A percentile compares a stretch with the other conserved stretches of the same genome.
Evolutionary conservation across 371 early-diverging fungal genomes (phyloP).

Genomic region (Mucor saturninus): DNA sequence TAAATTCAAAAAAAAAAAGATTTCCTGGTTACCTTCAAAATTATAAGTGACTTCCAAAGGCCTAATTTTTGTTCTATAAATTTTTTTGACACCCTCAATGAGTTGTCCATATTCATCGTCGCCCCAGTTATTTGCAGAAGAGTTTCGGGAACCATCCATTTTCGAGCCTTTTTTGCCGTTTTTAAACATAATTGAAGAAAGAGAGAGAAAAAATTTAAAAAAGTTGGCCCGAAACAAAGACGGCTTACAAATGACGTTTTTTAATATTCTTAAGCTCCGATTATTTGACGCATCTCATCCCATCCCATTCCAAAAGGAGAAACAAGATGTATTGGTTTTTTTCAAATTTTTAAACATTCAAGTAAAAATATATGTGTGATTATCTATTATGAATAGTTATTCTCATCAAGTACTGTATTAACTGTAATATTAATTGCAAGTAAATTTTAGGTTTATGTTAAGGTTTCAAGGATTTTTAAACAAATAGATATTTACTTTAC

Average conservation of each 20-base stretch:
- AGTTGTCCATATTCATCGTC: slow-evolving; percentile 65
- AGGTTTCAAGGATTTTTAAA: too few species aligned
- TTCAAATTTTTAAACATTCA: too few species aligned
- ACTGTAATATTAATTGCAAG: too few species aligned
- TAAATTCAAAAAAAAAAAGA: background rate
- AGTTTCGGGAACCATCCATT: background rate
- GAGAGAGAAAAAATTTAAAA: background rate
- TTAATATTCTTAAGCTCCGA: background rate
- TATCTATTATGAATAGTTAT: too few species aligned
- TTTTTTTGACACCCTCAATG: slow-evolving; percentile 68
- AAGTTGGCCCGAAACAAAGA: background rate
- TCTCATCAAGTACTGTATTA: too few species aligned
- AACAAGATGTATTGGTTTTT: background rate
- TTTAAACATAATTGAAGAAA: slow-evolving; percentile 2
- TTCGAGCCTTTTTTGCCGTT: background rate
- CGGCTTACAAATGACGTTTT: background rate
- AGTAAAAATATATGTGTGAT: too few species aligned
- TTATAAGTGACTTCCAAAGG: slow-evolving; percentile 78
- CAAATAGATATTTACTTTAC: too few species aligned
- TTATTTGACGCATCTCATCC: background rate
- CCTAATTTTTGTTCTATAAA: slow-evolving; percentile 75
- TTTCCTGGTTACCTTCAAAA: slow-evolving; percentile 62
- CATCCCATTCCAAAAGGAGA: too few species aligned
- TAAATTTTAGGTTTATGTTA: too few species aligned
- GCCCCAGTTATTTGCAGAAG: slow-evolving; percentile 4